Evolutionary conservation across 1,284 basidiomycete genomes (phyloP), one percentile per base, ranked within the genome.

Genomic region (Vanrija sp.): DNA sequence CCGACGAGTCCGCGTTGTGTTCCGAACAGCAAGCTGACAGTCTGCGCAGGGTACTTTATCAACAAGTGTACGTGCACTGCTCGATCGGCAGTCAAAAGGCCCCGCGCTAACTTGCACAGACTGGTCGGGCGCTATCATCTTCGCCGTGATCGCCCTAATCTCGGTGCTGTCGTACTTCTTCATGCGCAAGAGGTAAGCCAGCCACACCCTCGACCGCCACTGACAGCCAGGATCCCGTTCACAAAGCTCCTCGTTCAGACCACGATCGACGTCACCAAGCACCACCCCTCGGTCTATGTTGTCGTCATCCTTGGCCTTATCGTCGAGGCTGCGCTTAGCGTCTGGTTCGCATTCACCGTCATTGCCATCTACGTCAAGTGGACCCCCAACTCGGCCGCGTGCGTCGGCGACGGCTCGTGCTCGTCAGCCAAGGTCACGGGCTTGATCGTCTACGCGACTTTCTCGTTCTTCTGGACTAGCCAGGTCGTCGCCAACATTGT

Each of bases 401-500:
- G 22, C 14, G 15, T 43, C 15, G 4, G 0, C 6, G 45, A 48
- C 16, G 76, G 78, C 0, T 75, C 75, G 6, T 83, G 83, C 53
- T 83, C 82, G 0, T 78, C 77, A 3, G 75, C 73, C 5, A 84
- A 80, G 44, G 82, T 85, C 22, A 78, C 81, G 0, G 89, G 89
- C 1, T 76, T 91, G 9, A 81, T 91, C 54, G 84, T 91, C 69
- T 92, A 83, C 65, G 82, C 84, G 55, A 83, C 85, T 0, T 91
- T 91, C 73, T 85, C 85, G n/a, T 91, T 84, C 76, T 79, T 89
- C 41, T 91, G 88, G 88, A 86, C 84, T 10, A 86, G 85, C 0
- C 71, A 76, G 48, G 87, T 89, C 25, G 82, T 88, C 9, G 83
- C 83, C 37, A 92, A 92, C 65, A 83, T 92, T 37, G 81, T 87